These are phyloP conservation scores for Dionaea muscipula DNA, from an alignment of 179 eudicot genomes.

Conservation along the genomic window DNA sequence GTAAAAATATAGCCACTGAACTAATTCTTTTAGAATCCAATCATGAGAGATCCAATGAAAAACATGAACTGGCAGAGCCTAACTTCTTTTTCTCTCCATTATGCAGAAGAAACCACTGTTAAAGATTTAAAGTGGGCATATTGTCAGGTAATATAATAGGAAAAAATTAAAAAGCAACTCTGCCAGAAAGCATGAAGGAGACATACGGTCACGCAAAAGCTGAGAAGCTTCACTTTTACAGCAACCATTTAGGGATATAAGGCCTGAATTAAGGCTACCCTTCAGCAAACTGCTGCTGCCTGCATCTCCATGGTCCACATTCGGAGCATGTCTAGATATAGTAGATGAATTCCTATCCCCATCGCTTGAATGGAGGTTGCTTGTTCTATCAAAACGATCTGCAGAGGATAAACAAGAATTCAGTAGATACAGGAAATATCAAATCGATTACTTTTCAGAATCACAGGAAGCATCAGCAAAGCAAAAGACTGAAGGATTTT, in stretches of 20 bases:
- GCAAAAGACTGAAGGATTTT: too few species aligned
- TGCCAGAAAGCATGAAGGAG: not conserved
- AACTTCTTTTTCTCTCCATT: too few species aligned
- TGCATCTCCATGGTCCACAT: conserved; percentile 28
- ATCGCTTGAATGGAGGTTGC: conserved; percentile 29
- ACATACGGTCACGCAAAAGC: conserved; percentile 58
- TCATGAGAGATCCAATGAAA: too few species aligned
- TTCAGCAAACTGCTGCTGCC: conserved; percentile 27
- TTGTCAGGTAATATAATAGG: too few species aligned
- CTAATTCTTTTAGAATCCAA: too few species aligned
- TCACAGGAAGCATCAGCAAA: too few species aligned
- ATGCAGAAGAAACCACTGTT: too few species aligned
- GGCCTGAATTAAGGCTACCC: conserved; percentile 26
- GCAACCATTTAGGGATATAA: conserved; percentile 53
- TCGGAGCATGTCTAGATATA: conserved; percentile 26
- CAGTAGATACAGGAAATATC: not conserved
- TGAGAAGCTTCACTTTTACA: conserved; percentile 49
- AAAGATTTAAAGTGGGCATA: too few species aligned
- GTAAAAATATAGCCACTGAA: too few species aligned
- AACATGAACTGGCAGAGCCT: too few species aligned
- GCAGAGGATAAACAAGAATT: conserved; percentile 11
- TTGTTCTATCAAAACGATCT: conserved; percentile 48
- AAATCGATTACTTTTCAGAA: not conserved
- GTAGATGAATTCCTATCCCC: conserved; percentile 38
- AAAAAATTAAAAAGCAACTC: not conserved